Percentiles rank a stretch among this genome's conserved stretches.
Conservation (phyloP, 805 yeast genomes). For the Diddensiella caesifluorescens region DNA sequence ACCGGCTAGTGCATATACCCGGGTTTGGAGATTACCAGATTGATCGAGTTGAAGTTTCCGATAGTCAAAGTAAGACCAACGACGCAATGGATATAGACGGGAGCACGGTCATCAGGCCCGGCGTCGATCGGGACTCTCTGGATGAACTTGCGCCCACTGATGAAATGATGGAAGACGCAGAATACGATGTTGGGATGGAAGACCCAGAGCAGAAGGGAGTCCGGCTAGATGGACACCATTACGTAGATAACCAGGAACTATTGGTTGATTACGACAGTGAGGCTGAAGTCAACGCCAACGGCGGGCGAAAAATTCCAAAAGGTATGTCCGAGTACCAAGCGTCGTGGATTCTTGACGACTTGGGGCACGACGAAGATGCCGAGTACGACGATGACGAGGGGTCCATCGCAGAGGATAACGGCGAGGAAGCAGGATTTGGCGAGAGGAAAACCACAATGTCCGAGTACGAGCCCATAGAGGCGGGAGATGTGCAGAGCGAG, state of each 20-base stretch:
- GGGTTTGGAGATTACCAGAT: conserved; percentile 87
- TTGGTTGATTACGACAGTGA: conserved; percentile 28
- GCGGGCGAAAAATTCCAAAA: conserved; percentile 44
- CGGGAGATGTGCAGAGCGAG: conserved; percentile 43
- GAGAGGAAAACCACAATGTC: conserved; percentile 16
- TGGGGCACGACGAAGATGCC: conserved; percentile 29
- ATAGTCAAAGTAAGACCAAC: background rate
- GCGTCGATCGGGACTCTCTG: conserved; percentile 28
- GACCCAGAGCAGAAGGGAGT: conserved; percentile 39
- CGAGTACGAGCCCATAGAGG: conserved; percentile 42
- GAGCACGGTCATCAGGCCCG: conserved; percentile 26
- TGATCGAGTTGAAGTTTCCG: conserved; percentile 48
- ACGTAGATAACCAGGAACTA: conserved; percentile 35
- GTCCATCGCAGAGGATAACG: conserved; percentile 14
- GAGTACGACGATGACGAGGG: conserved; percentile 22
- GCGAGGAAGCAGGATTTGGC: conserved; percentile 26
- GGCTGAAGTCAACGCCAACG: conserved; percentile 25
- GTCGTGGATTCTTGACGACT: conserved; percentile 51
- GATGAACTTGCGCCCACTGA: conserved; percentile 27
- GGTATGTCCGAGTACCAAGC: conserved; percentile 77
- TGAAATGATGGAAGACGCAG: conserved; percentile 29
- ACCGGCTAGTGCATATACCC: conserved; percentile 78
- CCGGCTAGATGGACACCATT: conserved; percentile 52
- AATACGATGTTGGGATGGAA: conserved; percentile 13
- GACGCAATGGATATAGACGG: conserved; percentile 23